A percentile compares a stretch with the other conserved stretches of the same genome.
phyloP scores from a whole-genome alignment of 2,329 filamentous ascomycete species.

The Talaromyces islandicus region DNA sequence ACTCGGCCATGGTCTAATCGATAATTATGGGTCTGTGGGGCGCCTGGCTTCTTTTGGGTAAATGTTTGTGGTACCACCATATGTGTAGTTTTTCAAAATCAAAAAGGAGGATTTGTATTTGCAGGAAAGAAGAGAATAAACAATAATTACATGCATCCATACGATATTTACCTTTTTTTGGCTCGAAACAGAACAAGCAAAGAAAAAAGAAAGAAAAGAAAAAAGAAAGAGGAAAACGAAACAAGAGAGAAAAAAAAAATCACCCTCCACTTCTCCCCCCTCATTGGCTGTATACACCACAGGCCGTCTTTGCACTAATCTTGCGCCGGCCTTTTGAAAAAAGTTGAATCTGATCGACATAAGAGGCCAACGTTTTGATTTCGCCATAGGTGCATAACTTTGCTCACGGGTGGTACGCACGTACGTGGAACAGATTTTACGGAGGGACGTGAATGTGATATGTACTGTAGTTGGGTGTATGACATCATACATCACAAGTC shows the following conservation, averaged over 20 bases:
- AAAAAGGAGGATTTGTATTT: background rate
- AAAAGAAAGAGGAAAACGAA: too few relatives aligned
- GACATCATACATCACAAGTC: background rate
- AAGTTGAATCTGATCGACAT: background rate
- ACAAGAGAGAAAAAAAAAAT: background rate
- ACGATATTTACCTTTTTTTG: background rate
- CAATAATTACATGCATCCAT: background rate
- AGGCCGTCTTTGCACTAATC: background rate
- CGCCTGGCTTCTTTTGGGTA: background rate
- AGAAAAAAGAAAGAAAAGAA: background rate
- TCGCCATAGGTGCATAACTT: background rate
- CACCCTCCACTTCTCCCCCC: background rate
- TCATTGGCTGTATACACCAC: background rate
- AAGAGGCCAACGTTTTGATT: background rate
- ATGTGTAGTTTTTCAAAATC: background rate
- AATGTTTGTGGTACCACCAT: too few relatives aligned
- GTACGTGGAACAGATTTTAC: too few relatives aligned
- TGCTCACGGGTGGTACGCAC: background rate
- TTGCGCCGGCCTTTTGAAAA: background rate
- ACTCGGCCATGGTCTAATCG: too few relatives aligned
- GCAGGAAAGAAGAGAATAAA: background rate
- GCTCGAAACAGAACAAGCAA: too few relatives aligned
- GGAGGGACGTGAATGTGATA: too few relatives aligned
- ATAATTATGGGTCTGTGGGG: too few relatives aligned
- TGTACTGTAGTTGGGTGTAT: background rate